These are phyloP conservation scores for Coniochaeta sp. DNA, from an alignment of 2,329 filamentous ascomycete species.

Conservation along the genomic window DNA sequence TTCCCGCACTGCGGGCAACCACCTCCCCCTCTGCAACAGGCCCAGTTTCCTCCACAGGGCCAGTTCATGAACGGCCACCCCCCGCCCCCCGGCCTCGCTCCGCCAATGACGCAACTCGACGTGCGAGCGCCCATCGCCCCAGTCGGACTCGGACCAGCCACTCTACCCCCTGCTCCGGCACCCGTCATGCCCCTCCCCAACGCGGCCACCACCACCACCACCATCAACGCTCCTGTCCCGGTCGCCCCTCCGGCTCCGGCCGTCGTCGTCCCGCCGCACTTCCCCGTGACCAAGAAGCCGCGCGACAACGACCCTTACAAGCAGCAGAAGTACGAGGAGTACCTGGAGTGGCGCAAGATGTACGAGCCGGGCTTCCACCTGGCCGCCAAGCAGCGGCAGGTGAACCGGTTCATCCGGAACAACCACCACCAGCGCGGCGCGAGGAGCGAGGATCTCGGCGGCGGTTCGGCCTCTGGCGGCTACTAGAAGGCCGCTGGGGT, in stretches of 20 bases:
- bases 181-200: neutral
- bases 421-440: slow-evolving; percentile 10
- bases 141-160: too few species aligned
- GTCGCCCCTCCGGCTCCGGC: slow-evolving; percentile 5
- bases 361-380: slow-evolving; percentile 39
- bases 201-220: neutral
- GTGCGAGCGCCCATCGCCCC: neutral
- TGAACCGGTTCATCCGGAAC: slow-evolving; percentile 18
- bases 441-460: too few species aligned
- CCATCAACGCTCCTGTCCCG: too few species aligned
- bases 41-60: too few species aligned
- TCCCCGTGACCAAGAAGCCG: slow-evolving; percentile 28
- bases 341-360: slow-evolving; percentile 40
- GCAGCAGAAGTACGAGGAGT: slow-evolving; percentile 40
- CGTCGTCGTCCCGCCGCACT: slow-evolving; percentile 4
- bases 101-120: neutral
- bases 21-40: neutral
- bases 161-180: neutral
- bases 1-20: neutral
- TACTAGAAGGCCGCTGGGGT: neutral
- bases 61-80: neutral
- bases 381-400: slow-evolving; percentile 36
- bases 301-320: slow-evolving; percentile 28
- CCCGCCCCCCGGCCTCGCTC: neutral
- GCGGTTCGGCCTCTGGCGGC: too few species aligned